Evolutionary conservation across 805 yeast genomes (phyloP).

Genomic region (Suhomyces kilbournensis): DNA sequence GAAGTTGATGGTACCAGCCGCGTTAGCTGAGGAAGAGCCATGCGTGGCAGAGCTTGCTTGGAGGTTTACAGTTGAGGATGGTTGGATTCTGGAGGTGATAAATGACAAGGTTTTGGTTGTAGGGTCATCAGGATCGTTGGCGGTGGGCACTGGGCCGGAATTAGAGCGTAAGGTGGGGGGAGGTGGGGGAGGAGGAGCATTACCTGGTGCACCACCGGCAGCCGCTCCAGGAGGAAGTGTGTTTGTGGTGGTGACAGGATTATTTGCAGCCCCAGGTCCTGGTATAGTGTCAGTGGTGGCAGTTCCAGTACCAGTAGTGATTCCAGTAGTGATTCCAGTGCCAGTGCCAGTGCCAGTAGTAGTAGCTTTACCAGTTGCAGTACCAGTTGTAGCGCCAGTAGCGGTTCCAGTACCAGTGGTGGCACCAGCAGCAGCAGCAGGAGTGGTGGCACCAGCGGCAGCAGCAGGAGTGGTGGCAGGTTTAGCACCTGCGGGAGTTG

Average conservation of each 20-base stretch:
- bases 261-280: conserved; percentile 9
- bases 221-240: conserved; percentile 9
- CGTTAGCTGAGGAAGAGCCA: background rate
- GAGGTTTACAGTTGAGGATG: conserved; percentile 14
- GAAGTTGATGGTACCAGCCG: background rate
- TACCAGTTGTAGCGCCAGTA: conserved; percentile 11
- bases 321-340: conserved; percentile 13
- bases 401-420: conserved; percentile 14
- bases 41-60: background rate
- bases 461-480: conserved; percentile 14
- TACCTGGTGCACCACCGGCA: conserved; percentile 6
- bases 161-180: conserved; percentile 8
- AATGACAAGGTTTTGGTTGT: conserved; percentile 23
- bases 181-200: background rate
- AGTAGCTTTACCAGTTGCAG: background rate
- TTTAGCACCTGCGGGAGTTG: conserved; percentile 11
- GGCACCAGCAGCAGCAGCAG: conserved; percentile 9
- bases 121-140: conserved; percentile 17
- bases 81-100: conserved; percentile 30
- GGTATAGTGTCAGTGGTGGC: conserved; percentile 12
- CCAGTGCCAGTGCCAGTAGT: conserved; percentile 5
- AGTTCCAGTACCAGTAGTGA: conserved; percentile 13
- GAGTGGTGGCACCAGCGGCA: conserved; percentile 7
- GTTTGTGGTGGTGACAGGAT: conserved; percentile 14
- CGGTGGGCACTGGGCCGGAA: conserved; percentile 16